phyloP scores from a whole-genome alignment of 192 early-diverging fungal genomes.

The Phlyctochytrium planicorne region DNA sequence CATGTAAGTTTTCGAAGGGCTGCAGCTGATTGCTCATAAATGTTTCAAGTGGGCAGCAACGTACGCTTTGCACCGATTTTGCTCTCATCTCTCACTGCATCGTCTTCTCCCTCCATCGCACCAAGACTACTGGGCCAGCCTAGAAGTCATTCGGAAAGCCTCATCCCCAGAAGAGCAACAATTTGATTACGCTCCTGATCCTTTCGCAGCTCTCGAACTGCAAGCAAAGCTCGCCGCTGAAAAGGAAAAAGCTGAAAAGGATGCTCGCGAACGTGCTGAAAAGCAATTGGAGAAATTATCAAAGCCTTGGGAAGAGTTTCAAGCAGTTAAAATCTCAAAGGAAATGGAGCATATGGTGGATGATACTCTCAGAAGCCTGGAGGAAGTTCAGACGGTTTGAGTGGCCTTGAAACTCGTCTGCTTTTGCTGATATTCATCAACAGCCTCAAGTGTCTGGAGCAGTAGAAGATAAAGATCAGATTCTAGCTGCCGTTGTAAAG shows the following conservation, averaged over 20 bases:
- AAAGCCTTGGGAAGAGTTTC: slow-evolving; percentile 59
- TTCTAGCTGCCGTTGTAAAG: slow-evolving; percentile 33
- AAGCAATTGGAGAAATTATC: slow-evolving; percentile 41
- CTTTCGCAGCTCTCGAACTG: slow-evolving; percentile 56
- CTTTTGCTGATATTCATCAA: too few species aligned
- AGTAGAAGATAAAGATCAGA: slow-evolving; percentile 8
- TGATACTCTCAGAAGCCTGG: slow-evolving; percentile 53
- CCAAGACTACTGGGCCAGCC: slow-evolving; percentile 69
- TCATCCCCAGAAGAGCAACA: slow-evolving; percentile 25
- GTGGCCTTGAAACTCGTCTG: too few species aligned
- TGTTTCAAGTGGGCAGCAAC: slow-evolving; percentile 67
- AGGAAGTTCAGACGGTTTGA: too few species aligned
- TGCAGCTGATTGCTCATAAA: not conserved
- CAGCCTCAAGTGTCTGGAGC: too few species aligned
- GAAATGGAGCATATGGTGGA: slow-evolving; percentile 62
- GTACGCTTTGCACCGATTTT: slow-evolving; percentile 73
- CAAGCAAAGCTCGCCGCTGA: slow-evolving; percentile 41
- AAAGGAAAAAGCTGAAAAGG: slow-evolving; percentile 37
- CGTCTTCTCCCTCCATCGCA: slow-evolving; percentile 73
- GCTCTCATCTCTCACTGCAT: slow-evolving; percentile 66
- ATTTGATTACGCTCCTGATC: slow-evolving; percentile 74
- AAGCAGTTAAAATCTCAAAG: slow-evolving; percentile 68
- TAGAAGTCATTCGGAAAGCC: slow-evolving; percentile 56
- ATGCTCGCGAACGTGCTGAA: slow-evolving; percentile 28
- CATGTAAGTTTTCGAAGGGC: slow-evolving; percentile 26